These are phyloP conservation scores for Entomortierella beljakovae DNA, from an alignment of 192 early-diverging fungal species.

Conservation along the genomic window DNA sequence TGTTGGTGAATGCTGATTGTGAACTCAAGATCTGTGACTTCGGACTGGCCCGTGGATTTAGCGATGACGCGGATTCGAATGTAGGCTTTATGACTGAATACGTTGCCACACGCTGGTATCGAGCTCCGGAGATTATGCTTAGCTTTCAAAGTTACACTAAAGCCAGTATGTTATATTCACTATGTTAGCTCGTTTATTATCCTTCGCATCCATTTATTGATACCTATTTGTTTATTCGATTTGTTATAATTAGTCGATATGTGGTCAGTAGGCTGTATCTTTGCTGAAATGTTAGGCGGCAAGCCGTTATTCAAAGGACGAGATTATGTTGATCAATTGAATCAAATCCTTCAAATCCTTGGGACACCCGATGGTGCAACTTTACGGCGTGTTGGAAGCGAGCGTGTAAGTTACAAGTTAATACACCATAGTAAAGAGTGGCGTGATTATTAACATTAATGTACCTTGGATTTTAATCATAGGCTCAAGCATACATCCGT, in stretches of 20 bases:
- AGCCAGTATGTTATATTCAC: slow-evolving; percentile 74
- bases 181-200: neutral
- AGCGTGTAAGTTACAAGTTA: slow-evolving; percentile 70
- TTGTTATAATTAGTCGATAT: slow-evolving; percentile 77
- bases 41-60: slow-evolving; percentile 94
- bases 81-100: slow-evolving; percentile 99
- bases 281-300: slow-evolving; percentile 96
- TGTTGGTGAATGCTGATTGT: slow-evolving; percentile 97
- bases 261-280: slow-evolving; percentile 99
- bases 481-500: slow-evolving; percentile 96
- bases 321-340: slow-evolving; percentile 98
- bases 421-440: too few relatives aligned
- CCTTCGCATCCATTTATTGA: neutral
- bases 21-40: slow-evolving; percentile 99
- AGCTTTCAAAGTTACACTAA: slow-evolving; percentile 98
- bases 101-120: slow-evolving; percentile 99
- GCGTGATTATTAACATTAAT: too few relatives aligned
- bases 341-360: slow-evolving; percentile 94
- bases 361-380: slow-evolving; percentile 95
- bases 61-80: slow-evolving; percentile 81
- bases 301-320: slow-evolving; percentile 97
- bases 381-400: slow-evolving; percentile 89
- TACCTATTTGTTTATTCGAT: neutral
- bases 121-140: slow-evolving; percentile 99
- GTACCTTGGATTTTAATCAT: neutral